Base-by-base conservation (phyloP, 805 yeast species). In the Candida sakaeoensis region DNA sequence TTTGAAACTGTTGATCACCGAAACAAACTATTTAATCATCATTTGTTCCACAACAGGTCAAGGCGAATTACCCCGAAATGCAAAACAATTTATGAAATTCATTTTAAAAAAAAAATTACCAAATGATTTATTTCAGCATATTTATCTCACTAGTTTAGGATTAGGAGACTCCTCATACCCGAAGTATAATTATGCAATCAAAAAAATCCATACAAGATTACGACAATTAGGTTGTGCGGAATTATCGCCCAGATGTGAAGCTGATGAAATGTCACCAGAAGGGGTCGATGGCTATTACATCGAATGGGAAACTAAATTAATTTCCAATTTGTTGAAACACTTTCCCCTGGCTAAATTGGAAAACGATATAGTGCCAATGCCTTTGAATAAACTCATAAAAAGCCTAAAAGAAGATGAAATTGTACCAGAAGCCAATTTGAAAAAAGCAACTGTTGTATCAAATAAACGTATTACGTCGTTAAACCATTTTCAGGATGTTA, bases 81-180 rank as follows among this genome's bases (percentile, higher is more conserved):
- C 84, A 1, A 69, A 70, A 46, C 77, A 75, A 44, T 77, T 91
- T 46, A 85, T 96, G 95, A 71, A 73, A 48, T 79, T 83, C 45
- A 59, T 93, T 50, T 73, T 87, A 42, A 77, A 75, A 54, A 78
- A 74, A 55, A 80, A 79, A 47, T 72, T 91, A 6, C 93, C 65
- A 0, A 21, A 48, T 0, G 77, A 78, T 49, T 62, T 87, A 22
- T 62, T 91, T 28, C 71, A 72, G 46, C 85, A 82, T 53, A 50
- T 86, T 8, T 59, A 65, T 13, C 70, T 89, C 48, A 76, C 91
- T 2, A 74, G 88, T 2, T 84, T 93, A 54, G 99, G 99, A 0
- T 63, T 93, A 1, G 99, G 99, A 18, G 98, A 93, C 58, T 82
- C 95, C 0, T 82, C 95, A 1, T 93, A 93, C 57, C 86, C 95